Evolutionary conservation across 148 eudicot species (phyloP), one percentile per base, ranked within the genome.

Genomic region (Silene conica): DNA sequence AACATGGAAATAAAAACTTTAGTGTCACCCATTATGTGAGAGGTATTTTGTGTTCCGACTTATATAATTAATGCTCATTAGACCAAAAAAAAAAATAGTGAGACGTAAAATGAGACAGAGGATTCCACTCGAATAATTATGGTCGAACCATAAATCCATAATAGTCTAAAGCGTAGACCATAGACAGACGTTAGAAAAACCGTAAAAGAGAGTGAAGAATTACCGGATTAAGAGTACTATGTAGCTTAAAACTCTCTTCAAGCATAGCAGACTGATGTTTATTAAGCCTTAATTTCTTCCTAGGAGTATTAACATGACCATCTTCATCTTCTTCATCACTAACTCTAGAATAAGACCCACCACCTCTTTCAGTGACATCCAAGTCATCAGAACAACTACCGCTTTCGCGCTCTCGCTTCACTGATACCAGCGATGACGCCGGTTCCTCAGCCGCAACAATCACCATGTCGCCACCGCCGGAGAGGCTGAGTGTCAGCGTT

Each of bases 161-260:
- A n/a, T n/a, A n/a, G n/a, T n/a, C n/a, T n/a, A n/a, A n/a, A n/a
- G n/a, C n/a, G n/a, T n/a, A n/a, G n/a, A n/a, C n/a, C n/a, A n/a
- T n/a, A n/a, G n/a, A 31, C 54, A 48, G 3, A 48, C 54, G 54
- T 48, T 48, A 48, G 23, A 8, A 21, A 59, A 60, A 12, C 8
- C 63, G 31, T 14, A 6, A 20, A 18, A 26, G 11, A 41, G 2
- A 19, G 26, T 2, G 22, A 2, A 54, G 0, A 73, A 28, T n/a
- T 89, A 89, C 93, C 56, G 91, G 88, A 43, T 87, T 91, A 71
- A 91, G 89, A 21, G 93, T 89, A 73, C 85, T 79, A 26, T 91
- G 93, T 20, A 67, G 80, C 77, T 87, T 91, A 72, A 91, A 91
- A 71, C 85, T 86, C 20, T 91, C 93, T 58, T 91, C 96, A 41